Base-by-base conservation (phyloP, 2,329 filamentous ascomycete species). In the Epichloe typhina region DNA sequence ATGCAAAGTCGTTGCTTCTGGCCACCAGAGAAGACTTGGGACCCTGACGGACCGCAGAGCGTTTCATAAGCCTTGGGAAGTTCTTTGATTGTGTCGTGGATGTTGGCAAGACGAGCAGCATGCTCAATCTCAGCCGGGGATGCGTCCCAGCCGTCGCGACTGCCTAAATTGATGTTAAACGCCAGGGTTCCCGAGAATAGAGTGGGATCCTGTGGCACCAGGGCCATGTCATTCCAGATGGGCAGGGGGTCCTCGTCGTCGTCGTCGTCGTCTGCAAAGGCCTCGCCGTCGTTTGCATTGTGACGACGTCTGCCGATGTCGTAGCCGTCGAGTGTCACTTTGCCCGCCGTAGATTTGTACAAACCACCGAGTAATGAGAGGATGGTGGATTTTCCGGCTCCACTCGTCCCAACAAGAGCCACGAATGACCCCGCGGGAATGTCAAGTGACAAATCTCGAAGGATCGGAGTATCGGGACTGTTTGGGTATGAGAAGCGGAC, bases 1-100 rank as follows among this genome's bases (percentile, higher is more conserved):
- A 88, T 86, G 1, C 79, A 76, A 17, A 88, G 61, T 2, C 84
- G 72, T 60, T 88, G 84, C 6, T 78, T 77, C 61, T 88, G 84
- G 0, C 85, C 84, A 6, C 84, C 84, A 0, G 81, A 86, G 3
- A 42, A 42, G 17, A 88, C 63, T 19, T 79, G 72, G 0, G 78
- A 79, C 7, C 82, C 83, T 50, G 82, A 79, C 17, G 81, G 78
- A 6, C 86, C 71, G 7, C 79, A 65, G 36, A 70, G 68, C 0
- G 78, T 81, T 5, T 79, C 63, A 54, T 81, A 82, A 0, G 77
- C 77, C 21, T 80, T 64, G 0, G 77, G 78, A 9, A 83, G 61
- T 0, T 64, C 64, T 35, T 66, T 60, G 48, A 84, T 79, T 13
- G 73, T 73, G 1, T 82, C 77, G 58, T 82, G 76, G 21, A 84